Evolutionary conservation across 1,284 basidiomycete species (phyloP), one percentile per base, ranked within the genome.

Genomic region (Puccinia triticina): DNA sequence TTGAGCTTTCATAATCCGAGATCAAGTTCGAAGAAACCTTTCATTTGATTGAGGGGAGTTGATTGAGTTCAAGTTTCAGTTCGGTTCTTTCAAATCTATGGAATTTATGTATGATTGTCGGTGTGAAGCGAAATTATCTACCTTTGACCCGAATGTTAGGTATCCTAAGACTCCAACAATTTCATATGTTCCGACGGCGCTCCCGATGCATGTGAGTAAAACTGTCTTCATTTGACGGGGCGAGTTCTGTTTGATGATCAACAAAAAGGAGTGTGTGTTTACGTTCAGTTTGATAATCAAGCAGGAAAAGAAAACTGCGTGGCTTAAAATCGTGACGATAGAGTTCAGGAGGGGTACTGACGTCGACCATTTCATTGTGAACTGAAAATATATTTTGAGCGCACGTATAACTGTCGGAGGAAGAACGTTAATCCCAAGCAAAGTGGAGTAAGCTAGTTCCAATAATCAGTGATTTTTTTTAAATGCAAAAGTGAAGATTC

Each of bases 71-170:
- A 66, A 4, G 64, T 21, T 66, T 11, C 0, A 40, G 64, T 61
- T 32, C n/a, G 23, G 16, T 66, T 40, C 18, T 40, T 40, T n/a
- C 64, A 34, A 21, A 37, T 66, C 37, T 40, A 37, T 32, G 16
- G 57, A 26, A 29, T n/a, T n/a, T n/a, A n/a, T n/a, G n/a, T n/a
- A n/a, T n/a, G n/a, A n/a, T n/a, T n/a, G n/a, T 29, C 10, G 21
- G 57, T 59, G 57, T 67, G n/a, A n/a, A 2, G 43, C 43, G 10
- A 73, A 48, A 16, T n/a, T 1, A 59, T 57, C 32, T 26, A 86
- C 85, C 85, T 92, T 92, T 69, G 92, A 92, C 1, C 97, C 97
- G 87, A 99, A 99, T 0, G 96, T 98, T 61, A 98, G 89, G 87
- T 99, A 99, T 0, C 97, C 97, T 84, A 96, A 92, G 21, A 85